These are phyloP conservation scores for Nematocida ironsii DNA, from an alignment of 371 early-diverging fungal genomes.

Conservation along the genomic window DNA sequence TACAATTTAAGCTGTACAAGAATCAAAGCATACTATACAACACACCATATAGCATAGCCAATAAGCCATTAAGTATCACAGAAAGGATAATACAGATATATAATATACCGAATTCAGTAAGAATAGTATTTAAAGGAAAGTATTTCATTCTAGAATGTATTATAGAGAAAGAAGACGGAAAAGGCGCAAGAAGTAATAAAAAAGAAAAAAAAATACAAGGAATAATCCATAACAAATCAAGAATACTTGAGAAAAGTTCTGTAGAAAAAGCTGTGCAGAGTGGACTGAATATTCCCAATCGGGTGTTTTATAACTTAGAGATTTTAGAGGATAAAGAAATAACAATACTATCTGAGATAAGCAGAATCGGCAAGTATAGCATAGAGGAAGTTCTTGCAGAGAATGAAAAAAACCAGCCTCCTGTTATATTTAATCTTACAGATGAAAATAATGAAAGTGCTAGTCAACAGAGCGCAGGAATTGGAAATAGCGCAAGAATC, in stretches of 20 bases:
- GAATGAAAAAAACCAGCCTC: background rate
- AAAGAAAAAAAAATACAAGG: constrained; percentile 2
- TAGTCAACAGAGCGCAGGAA: background rate
- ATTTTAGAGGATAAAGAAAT: constrained; percentile 1
- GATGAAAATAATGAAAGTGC: background rate
- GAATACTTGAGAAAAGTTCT: background rate
- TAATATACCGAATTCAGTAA: background rate
- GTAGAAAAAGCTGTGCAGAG: background rate
- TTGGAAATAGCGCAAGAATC: background rate
- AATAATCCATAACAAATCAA: background rate
- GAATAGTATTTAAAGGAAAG: background rate
- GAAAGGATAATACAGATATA: constrained; percentile 21
- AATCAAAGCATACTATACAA: constrained; percentile 45
- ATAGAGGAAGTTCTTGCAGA: background rate
- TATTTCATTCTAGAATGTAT: background rate
- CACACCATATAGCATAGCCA: background rate
- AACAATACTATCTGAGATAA: background rate
- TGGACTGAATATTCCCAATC: background rate
- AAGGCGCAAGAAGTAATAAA: background rate
- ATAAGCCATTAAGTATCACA: background rate
- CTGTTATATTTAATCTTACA: background rate
- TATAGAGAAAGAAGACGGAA: background rate
- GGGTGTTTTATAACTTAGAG: background rate
- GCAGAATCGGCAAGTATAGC: background rate
- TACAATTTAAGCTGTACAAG: constrained; percentile 53